These are phyloP conservation scores for Adansonia madagascariensis DNA, from an alignment of 441 rosid genomes.

Conservation along the genomic window DNA sequence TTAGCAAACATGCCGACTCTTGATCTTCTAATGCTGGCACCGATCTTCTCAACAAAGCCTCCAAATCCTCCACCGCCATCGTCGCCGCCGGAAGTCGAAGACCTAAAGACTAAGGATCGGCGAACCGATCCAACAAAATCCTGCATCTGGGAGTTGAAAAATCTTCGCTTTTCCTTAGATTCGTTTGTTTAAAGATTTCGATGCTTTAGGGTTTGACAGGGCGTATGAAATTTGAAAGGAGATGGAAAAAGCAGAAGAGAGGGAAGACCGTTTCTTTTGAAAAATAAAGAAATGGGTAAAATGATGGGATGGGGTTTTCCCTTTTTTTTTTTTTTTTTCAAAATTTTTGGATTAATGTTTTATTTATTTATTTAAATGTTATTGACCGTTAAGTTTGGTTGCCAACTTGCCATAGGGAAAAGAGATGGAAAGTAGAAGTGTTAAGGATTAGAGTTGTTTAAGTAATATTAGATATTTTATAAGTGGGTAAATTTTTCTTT, in stretches of 20 bases:
- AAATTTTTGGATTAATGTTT: too few relatives aligned
- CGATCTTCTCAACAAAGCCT: conserved; percentile 81
- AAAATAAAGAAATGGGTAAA: not conserved
- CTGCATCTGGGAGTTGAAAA: conserved; percentile 51
- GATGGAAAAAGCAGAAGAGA: conserved; percentile 32
- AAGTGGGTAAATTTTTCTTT: too few relatives aligned
- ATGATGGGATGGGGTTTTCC: not conserved
- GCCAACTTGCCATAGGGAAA: too few relatives aligned
- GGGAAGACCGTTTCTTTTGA: not conserved
- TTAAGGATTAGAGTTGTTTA: too few relatives aligned
- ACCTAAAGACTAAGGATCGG: conserved; percentile 80
- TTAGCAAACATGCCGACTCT: conserved; percentile 69
- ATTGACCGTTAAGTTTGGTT: too few relatives aligned
- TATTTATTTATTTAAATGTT: too few relatives aligned
- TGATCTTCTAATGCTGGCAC: conserved; percentile 82
- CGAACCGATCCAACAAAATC: conserved; percentile 95
- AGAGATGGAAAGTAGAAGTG: too few relatives aligned
- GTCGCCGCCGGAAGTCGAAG: conserved; percentile 44
- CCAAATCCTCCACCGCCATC: conserved; percentile 55
- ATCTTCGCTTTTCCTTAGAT: not conserved
- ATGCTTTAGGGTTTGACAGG: not conserved
- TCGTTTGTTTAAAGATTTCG: not conserved
- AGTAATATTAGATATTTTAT: too few relatives aligned
- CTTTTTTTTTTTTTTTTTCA: too few relatives aligned
- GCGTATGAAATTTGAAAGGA: conserved; percentile 37